Evolutionary conservation across 2,329 filamentous ascomycete genomes (phyloP).

Genomic region (Golovinomyces cichoracearum): DNA sequence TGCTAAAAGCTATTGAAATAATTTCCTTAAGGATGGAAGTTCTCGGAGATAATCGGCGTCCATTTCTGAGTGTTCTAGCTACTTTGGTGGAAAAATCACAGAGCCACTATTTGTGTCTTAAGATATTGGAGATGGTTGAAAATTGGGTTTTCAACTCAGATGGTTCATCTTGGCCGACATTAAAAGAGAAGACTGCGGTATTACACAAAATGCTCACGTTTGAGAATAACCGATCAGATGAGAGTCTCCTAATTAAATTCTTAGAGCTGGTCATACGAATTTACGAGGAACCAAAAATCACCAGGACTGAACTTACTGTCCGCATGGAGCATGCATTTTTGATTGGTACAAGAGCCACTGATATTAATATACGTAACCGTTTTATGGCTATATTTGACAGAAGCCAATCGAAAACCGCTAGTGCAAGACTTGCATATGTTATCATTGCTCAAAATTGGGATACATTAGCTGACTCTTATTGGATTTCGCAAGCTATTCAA

Average conservation of each 20-base stretch:
- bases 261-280: conserved; percentile 89
- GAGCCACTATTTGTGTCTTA: conserved; percentile 65
- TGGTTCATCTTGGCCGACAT: conserved; percentile 66
- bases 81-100: conserved; percentile 87
- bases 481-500: conserved; percentile 86
- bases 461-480: conserved; percentile 79
- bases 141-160: conserved; percentile 88
- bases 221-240: conserved; percentile 58
- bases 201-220: conserved; percentile 98
- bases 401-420: conserved; percentile 77
- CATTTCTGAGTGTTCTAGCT: conserved; percentile 83
- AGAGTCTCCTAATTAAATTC: conserved; percentile 73
- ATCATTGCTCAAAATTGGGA: conserved; percentile 92
- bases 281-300: conserved; percentile 92
- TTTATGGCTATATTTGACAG: conserved; percentile 94
- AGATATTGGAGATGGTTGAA: conserved; percentile 83
- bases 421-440: conserved; percentile 67
- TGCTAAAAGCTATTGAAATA: conserved; percentile 86
- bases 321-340: conserved; percentile 95
- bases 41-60: conserved; percentile 67
- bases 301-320: conserved; percentile 81
- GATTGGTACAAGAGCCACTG: conserved; percentile 73
- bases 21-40: conserved; percentile 79
- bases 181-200: conserved; percentile 97
- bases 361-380: conserved; percentile 87